A percentile compares a stretch with the other conserved stretches of the same genome.
These are phyloP conservation scores for Sclerotinia sclerotiorum DNA, from an alignment of 2,329 filamentous ascomycete species.

Conservation along the genomic window DNA sequence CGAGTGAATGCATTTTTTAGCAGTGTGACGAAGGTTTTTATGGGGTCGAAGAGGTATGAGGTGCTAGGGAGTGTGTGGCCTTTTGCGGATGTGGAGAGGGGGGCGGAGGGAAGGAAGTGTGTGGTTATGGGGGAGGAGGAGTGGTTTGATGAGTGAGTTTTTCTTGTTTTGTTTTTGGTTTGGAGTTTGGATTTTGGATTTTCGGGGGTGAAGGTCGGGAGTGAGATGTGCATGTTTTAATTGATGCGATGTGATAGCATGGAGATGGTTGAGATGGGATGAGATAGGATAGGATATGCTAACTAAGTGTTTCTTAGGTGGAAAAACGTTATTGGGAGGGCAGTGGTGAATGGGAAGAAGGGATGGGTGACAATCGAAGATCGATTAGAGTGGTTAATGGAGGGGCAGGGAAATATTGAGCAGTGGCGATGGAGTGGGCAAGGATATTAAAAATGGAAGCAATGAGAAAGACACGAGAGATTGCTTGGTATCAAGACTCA, in stretches of 20 bases:
- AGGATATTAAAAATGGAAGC: not conserved
- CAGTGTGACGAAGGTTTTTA: conserved; percentile 52
- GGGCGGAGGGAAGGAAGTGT: conserved; percentile 45
- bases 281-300: conserved; percentile 12
- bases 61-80: conserved; percentile 58
- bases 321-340: conserved; percentile 47
- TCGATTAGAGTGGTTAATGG: conserved; percentile 38
- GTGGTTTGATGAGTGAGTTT: conserved; percentile 48
- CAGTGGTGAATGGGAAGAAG: conserved; percentile 37
- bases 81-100: conserved; percentile 50
- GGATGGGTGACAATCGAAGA: conserved; percentile 40
- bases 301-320: conserved; percentile 43
- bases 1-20: conserved; percentile 49
- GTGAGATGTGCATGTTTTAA: too few relatives aligned
- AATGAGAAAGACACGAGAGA: not conserved
- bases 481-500: not conserved
- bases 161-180: not conserved
- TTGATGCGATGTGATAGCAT: conserved; percentile 8
- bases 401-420: conserved; percentile 28
- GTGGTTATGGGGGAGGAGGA: conserved; percentile 56
- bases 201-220: too few relatives aligned
- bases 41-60: conserved; percentile 55
- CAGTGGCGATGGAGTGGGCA: conserved; percentile 15
- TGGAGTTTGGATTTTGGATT: too few relatives aligned
- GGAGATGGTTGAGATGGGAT: too few relatives aligned